phyloP scores from a whole-genome alignment of 352 stramenopile species.

The Globisporangium megalacanthum region DNA sequence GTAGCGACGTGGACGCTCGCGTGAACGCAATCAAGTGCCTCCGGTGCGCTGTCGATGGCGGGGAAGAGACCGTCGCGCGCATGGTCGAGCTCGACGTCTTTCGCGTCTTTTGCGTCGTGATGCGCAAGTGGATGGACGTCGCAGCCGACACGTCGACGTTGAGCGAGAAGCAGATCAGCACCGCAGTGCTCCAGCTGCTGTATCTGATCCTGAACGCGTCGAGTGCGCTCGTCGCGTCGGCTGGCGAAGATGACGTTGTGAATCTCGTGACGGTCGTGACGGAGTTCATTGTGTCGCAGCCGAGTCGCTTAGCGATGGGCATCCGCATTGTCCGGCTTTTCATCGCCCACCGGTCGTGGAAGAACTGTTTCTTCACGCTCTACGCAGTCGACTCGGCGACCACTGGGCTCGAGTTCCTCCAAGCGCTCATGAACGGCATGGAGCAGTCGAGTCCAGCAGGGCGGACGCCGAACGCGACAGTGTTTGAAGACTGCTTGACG shows the following conservation, averaged over 20 bases:
- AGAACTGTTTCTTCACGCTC: slow-evolving; percentile 64
- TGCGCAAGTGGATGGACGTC: slow-evolving; percentile 61
- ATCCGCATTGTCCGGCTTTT: slow-evolving; percentile 78
- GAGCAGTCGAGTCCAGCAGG: slow-evolving; percentile 31
- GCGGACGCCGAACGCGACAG: slow-evolving; percentile 19
- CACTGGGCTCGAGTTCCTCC: slow-evolving; percentile 59
- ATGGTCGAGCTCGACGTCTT: slow-evolving; percentile 77
- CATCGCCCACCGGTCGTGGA: slow-evolving; percentile 54
- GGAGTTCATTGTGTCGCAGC: slow-evolving; percentile 57
- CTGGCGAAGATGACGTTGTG: slow-evolving; percentile 53
- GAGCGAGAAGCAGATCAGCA: slow-evolving; percentile 20
- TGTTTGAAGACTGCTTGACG: slow-evolving; percentile 60
- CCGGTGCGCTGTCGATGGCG: slow-evolving; percentile 50
- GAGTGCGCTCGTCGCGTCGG: slow-evolving; percentile 37
- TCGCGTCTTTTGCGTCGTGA: slow-evolving; percentile 51
- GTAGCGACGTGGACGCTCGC: slow-evolving; percentile 35
- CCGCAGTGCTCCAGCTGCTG: slow-evolving; percentile 54
- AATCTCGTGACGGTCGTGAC: slow-evolving; percentile 66
- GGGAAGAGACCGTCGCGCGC: slow-evolving; percentile 37
- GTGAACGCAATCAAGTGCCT: slow-evolving; percentile 68
- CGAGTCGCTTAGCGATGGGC: slow-evolving; percentile 41
- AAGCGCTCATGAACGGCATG: slow-evolving; percentile 51
- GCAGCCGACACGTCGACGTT: slow-evolving; percentile 21
- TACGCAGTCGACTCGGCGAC: slow-evolving; percentile 61
- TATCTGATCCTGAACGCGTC: slow-evolving; percentile 66